Evolutionary conservation across 169 alveolate genomes (phyloP), one percentile per base, ranked within the genome.

Genomic region (Cryptosporidium sp.): DNA sequence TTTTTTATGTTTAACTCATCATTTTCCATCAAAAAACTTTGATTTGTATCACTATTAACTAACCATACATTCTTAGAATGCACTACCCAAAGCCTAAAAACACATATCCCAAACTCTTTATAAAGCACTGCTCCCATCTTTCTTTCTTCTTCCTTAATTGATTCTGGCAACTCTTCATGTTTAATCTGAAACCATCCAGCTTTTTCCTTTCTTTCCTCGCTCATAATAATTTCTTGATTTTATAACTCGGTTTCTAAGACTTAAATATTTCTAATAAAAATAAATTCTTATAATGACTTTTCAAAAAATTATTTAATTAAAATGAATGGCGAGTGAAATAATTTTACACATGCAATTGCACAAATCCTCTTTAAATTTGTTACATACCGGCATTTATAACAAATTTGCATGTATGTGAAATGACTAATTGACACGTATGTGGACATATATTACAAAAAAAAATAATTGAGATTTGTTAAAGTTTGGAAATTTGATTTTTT

Each of bases 41-140:
- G 29, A 16, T 41, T 37, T 26, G 69, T 29, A 14, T 2, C 50
- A 7, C 50, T 51, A 62, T 80, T 80, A 14, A 65, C 48, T 9
- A 80, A 26, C 89, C 89, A 80, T 26, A 37, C 62, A 7, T 65
- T 80, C 23, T 59, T 80, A 59, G 67, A 62, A 43, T 80, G 71
- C 9, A 62, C 89, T 43, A 39, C 80, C 89, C 89, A 80, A 18
- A 80, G 9, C 41, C 89, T 80, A 65, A 80, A 62, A 26, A 59
- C 18, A 65, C 89, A 80, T 29, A 80, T 65, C 33, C 67, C 69
- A 23, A 29, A 18, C 8, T 80, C 67, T 59, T 62, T n/a, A 50
- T 61, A 62, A 48, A 43, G 29, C 7, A 65, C 29, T 26, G 89
- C 55, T 0, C 89, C 89, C 75, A 80, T 62, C n/a, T n/a, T 61